Conservation (phyloP, 2,329 filamentous ascomycete species). For the Botrytis fabae region DNA sequence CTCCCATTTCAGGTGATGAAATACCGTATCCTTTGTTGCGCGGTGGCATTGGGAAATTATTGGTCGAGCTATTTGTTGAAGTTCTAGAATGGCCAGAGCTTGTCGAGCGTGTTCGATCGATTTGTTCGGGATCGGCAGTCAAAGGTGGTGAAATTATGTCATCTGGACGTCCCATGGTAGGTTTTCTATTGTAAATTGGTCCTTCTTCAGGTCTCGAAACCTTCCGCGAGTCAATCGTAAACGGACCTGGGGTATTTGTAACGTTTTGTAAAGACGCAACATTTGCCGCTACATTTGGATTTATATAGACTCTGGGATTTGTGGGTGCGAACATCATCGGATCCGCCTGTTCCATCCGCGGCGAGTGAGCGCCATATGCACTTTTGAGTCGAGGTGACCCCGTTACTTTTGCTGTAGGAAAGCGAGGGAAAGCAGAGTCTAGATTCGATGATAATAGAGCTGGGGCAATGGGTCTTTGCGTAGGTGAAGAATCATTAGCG, state of each 20-base stretch:
- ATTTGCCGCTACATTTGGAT: constrained; percentile 47
- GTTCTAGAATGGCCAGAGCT: constrained; percentile 33
- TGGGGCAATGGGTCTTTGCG: constrained; percentile 46
- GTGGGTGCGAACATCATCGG: constrained; percentile 44
- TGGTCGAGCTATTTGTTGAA: constrained; percentile 32
- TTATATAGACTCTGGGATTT: constrained; percentile 41
- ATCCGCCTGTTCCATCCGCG: constrained; percentile 41
- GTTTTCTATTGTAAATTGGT: constrained; percentile 37
- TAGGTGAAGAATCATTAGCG: constrained; percentile 43
- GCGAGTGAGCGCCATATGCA: constrained; percentile 27
- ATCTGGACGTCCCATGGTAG: constrained; percentile 30
- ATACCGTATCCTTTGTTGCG: constrained; percentile 59
- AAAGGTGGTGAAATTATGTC: constrained; percentile 25
- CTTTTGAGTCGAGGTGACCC: constrained; percentile 20
- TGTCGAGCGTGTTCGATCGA: constrained; percentile 30
- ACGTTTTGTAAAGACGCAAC: constrained; percentile 58
- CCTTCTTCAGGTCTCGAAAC: constrained; percentile 31
- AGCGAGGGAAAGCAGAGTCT: constrained; percentile 55
- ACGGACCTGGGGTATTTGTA: constrained; percentile 65
- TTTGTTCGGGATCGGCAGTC: constrained; percentile 21
- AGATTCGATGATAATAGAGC: constrained; percentile 47
- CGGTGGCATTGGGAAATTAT: constrained; percentile 31
- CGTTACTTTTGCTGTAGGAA: constrained; percentile 46
- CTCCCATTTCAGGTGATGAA: constrained; percentile 46
- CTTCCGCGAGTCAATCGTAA: constrained; percentile 50